Percentiles rank a stretch among this genome's conserved stretches.
Evolutionary conservation across 768 basidiomycete species (phyloP).

Genomic region (Suillus hirtellus): DNA sequence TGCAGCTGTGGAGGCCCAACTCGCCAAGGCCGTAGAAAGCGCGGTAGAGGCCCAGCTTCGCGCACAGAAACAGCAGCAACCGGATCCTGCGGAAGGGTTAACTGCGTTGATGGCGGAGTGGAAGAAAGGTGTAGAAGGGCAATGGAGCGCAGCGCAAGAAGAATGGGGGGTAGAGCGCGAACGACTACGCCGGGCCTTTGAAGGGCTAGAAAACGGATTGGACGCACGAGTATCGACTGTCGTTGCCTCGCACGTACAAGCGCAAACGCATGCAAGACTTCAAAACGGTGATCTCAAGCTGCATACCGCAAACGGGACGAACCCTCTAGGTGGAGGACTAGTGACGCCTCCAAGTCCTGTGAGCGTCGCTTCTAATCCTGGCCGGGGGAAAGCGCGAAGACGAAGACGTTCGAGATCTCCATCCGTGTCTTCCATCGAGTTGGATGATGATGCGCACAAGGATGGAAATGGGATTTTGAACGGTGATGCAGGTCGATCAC

Average conservation of each 20-base stretch:
- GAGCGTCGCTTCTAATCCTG: constrained; percentile 65
- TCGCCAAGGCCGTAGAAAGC: constrained; percentile 39
- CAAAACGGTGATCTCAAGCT: constrained; percentile 34
- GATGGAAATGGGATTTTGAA: constrained; percentile 15
- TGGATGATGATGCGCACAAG: constrained; percentile 30
- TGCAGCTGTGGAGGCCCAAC: constrained; percentile 33
- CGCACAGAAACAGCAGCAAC: constrained; percentile 2
- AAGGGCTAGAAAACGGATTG: constrained; percentile 79
- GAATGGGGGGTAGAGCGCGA: constrained; percentile 84
- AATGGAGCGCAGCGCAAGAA: constrained; percentile 75
- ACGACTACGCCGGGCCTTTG: constrained; percentile 66
- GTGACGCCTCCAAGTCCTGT: constrained; percentile 79
- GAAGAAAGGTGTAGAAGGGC: constrained; percentile 77
- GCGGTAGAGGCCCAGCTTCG: constrained; percentile 5
- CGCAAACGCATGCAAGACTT: constrained; percentile 38
- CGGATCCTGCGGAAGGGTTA: constrained; percentile 40
- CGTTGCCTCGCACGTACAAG: constrained; percentile 30
- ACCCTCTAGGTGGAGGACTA: constrained; percentile 43
- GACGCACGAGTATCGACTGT: constrained; percentile 41
- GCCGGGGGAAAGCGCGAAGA: constrained; percentile 39
- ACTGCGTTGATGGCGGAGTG: constrained; percentile 63
- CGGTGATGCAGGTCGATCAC: constrained; percentile 19
- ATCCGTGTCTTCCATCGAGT: constrained; percentile 34
- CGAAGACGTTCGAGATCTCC: constrained; percentile 41
- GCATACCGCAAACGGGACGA: constrained; percentile 19